These are phyloP conservation scores for Marchantia polymorpha DNA, from an alignment of 225 moss, liverwort and hornwort species.

Conservation along the genomic window DNA sequence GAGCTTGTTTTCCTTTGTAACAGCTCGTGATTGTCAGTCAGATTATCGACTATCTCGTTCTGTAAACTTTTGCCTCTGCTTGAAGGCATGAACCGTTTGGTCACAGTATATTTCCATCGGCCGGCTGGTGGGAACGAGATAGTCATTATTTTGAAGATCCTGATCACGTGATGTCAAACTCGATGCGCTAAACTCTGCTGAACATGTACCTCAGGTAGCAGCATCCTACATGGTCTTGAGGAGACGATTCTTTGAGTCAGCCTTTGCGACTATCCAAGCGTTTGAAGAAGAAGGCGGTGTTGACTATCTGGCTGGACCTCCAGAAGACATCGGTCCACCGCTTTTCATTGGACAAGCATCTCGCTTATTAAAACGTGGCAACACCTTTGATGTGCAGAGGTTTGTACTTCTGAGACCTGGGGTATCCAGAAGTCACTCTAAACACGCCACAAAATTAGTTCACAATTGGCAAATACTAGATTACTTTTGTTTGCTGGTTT, in stretches of 20 bases:
- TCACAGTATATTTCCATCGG: too few relatives aligned
- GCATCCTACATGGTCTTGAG: constrained; percentile 74
- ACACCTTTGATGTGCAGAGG: constrained; percentile 75
- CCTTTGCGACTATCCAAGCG: constrained; percentile 70
- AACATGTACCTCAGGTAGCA: constrained; percentile 49
- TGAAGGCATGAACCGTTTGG: too few relatives aligned
- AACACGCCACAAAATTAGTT: not conserved
- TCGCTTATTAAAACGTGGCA: constrained; percentile 75
- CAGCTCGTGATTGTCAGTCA: too few relatives aligned
- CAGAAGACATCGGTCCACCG: constrained; percentile 75
- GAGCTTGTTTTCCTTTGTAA: not conserved
- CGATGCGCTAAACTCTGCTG: not conserved
- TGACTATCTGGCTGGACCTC: constrained; percentile 65
- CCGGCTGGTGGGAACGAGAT: not conserved
- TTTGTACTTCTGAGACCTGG: too few relatives aligned
- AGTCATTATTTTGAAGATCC: not conserved
- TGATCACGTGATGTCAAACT: not conserved
- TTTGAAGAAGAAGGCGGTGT: constrained; percentile 69
- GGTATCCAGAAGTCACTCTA: too few relatives aligned
- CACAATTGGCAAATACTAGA: too few relatives aligned
- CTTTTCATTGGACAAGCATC: constrained; percentile 87
- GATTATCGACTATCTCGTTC: not conserved
- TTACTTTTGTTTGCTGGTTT: too few relatives aligned
- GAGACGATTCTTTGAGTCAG: constrained; percentile 69
- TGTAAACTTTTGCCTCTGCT: not conserved